Percentiles rank a stretch among this genome's conserved stretches.
Conservation (phyloP, 1,139 yeast species). For the Geotrichum phurueaensis region DNA sequence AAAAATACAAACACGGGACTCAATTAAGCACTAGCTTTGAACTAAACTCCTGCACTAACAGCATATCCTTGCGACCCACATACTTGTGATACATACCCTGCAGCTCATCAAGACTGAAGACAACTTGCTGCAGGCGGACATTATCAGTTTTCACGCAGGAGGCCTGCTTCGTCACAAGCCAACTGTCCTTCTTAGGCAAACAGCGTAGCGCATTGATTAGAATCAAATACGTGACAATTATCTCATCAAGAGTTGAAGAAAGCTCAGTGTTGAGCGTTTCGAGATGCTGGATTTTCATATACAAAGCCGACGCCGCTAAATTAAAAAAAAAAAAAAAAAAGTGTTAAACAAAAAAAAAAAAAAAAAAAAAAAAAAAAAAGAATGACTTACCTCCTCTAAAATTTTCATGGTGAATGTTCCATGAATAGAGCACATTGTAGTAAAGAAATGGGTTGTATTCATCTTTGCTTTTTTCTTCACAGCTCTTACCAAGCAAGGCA, state of each 20-base stretch:
- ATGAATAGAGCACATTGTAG: background rate
- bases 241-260: background rate
- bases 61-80: background rate
- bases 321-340: background rate
- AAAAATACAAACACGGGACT: background rate
- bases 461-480: background rate
- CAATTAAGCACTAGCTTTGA: background rate
- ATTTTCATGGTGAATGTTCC: background rate
- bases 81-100: background rate
- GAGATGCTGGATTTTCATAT: slow-evolving; percentile 1
- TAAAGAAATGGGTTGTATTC: background rate
- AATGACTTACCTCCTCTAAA: background rate
- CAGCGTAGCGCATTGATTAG: background rate
- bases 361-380: background rate
- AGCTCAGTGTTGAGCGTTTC: background rate
- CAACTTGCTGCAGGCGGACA: background rate
- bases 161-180: background rate
- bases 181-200: background rate
- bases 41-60: background rate
- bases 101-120: background rate
- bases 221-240: background rate
- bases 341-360: background rate
- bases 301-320: slow-evolving; percentile 1
- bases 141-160: background rate
- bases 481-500: background rate